Percentiles rank a stretch among this genome's conserved stretches.
phyloP scores from a whole-genome alignment of 73 alveolate species.

The Durusdinium trenchii region DNA sequence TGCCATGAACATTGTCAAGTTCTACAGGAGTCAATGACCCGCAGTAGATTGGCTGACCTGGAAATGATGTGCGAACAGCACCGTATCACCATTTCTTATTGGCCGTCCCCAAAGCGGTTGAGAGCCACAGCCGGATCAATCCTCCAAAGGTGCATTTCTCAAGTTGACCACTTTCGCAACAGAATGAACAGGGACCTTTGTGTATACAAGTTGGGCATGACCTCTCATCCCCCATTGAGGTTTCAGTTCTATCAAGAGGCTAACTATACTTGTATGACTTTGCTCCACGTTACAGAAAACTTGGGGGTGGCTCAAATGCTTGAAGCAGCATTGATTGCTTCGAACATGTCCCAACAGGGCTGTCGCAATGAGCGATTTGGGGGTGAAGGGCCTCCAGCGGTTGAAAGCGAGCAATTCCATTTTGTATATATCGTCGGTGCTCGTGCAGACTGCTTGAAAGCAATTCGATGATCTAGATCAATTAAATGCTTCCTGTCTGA shows the following conservation, averaged over 20 bases:
- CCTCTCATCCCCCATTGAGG: neutral
- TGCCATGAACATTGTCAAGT: too few relatives aligned
- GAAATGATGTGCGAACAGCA: neutral
- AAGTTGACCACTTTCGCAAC: neutral
- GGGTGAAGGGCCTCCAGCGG: neutral
- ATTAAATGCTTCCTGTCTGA: neutral
- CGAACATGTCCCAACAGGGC: neutral
- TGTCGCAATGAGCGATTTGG: constrained; percentile 51
- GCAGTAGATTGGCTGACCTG: neutral
- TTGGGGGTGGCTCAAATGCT: constrained; percentile 43
- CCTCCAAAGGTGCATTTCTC: neutral
- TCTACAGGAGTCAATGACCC: too few relatives aligned
- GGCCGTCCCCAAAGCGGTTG: neutral
- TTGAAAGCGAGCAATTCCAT: neutral
- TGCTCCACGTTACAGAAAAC: constrained; percentile 35
- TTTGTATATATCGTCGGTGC: constrained; percentile 41
- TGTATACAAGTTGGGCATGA: neutral
- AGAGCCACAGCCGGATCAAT: constrained; percentile 12
- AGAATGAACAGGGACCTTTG: neutral
- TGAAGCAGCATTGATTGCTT: constrained; percentile 35
- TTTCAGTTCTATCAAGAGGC: neutral
- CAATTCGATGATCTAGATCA: neutral
- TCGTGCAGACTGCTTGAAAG: constrained; percentile 19
- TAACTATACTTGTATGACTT: neutral
- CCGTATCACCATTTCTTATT: neutral